Base-by-base conservation (phyloP, 305 asterid species). In the Fraxinus latifolia region DNA sequence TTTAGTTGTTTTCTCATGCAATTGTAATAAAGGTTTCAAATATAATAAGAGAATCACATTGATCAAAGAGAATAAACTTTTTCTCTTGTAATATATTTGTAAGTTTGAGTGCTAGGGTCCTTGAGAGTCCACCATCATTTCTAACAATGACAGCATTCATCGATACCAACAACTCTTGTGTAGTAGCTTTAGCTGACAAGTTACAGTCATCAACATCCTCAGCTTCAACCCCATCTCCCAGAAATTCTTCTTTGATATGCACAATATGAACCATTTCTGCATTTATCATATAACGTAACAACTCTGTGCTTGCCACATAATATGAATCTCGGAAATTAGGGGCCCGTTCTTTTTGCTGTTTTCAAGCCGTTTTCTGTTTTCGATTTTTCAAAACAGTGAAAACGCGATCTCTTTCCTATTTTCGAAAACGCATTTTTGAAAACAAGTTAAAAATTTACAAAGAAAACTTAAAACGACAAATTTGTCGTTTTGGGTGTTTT, bases 171-270 rank as follows among this genome's bases (percentile, higher is more conserved):
- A 67, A 25, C 36, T 25, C 36, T 65, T 65, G 36, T 27, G 36
- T 27, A 67, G 74, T 67, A 67, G 37, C 74, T 67, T 67, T 67
- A 67, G 74, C 74, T 25, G 74, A 67, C 36, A 67, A 67, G 74
- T 67, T 12, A 67, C 74, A 2, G 74, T 27, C 74, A 67, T 67
- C 36, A 67, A 14, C 74, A 67, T 67, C 74, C 14, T 32, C 74
- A 27, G 15, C 17, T 67, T 67, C 74, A 67, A 27, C n/a, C 74
- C 36, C 27, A 27, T 67, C 36, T 67, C 17, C 36, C 8, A 27
- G 19, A 67, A 27, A 27, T 67, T 25, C 34, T 67, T 67, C 34
- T 67, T 27, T 12, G 74, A 15, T 1, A 60, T 60, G 32, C 31
- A 67, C 74, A 62, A 62, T 67, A 4, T 14, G 8, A 67, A 67